These are phyloP conservation scores for Dacryopinax primogenitus DNA, from an alignment of 768 basidiomycete species.

Conservation along the genomic window DNA sequence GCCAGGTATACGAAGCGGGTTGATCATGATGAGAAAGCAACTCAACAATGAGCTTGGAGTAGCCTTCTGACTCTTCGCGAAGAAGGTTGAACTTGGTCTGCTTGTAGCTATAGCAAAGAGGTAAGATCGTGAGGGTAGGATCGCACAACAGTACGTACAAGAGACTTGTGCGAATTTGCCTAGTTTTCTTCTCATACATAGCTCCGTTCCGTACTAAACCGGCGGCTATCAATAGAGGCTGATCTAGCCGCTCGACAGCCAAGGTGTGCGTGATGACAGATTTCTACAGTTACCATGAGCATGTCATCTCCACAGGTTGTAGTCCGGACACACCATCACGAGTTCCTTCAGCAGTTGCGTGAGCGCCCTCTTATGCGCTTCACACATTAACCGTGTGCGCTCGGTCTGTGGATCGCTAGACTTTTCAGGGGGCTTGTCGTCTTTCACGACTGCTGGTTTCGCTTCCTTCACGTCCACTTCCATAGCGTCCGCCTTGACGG, in stretches of 20 bases:
- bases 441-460: constrained; percentile 17
- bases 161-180: constrained; percentile 63
- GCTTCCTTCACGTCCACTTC: constrained; percentile 24
- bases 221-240: constrained; percentile 45
- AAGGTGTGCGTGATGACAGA: constrained; percentile 33
- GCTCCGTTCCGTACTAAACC: constrained; percentile 58
- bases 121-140: not conserved
- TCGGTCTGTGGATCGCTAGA: constrained; percentile 13
- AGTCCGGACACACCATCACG: constrained; percentile 27
- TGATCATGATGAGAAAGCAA: constrained; percentile 64
- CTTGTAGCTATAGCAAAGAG: constrained; percentile 52
- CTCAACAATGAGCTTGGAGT: constrained; percentile 81
- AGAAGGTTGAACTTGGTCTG: constrained; percentile 98
- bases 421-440: not conserved
- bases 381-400: constrained; percentile 40
- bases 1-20: constrained; percentile 61
- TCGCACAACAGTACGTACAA: constrained; percentile 43
- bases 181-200: constrained; percentile 63
- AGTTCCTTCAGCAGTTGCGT: constrained; percentile 46
- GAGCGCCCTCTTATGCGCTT: constrained; percentile 51
- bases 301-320: not conserved
- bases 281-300: not conserved
- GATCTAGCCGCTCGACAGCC: constrained; percentile 61
- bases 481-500: constrained; percentile 6
- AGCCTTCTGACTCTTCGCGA: constrained; percentile 95